These are phyloP conservation scores for Plenodomus lindquistii DNA, from an alignment of 2,329 filamentous ascomycete species.

Conservation along the genomic window DNA sequence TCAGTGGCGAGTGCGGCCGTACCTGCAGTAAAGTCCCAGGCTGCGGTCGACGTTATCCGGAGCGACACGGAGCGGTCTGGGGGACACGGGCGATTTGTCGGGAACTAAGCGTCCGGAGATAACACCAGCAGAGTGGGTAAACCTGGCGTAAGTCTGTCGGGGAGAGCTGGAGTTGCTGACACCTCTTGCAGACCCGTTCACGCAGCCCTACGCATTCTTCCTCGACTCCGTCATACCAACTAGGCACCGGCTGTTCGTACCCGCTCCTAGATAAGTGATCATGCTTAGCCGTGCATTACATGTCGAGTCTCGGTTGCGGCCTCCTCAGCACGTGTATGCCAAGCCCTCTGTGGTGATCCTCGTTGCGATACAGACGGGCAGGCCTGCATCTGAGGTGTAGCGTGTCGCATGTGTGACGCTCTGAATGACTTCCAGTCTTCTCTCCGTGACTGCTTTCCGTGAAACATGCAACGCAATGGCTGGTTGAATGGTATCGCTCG, in stretches of 20 bases:
- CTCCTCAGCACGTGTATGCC: neutral
- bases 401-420: neutral
- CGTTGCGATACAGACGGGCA: neutral
- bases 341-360: neutral
- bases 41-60: constrained; percentile 23
- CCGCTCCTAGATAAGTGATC: neutral
- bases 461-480: too few species aligned
- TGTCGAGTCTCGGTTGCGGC: neutral
- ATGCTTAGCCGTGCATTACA: neutral
- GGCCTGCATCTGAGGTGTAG: neutral
- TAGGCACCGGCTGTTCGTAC: neutral
- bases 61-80: constrained; percentile 18
- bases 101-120: constrained; percentile 28
- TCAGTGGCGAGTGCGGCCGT: constrained; percentile 28
- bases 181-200: constrained; percentile 6
- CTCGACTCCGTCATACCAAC: constrained; percentile 24
- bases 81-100: constrained; percentile 23
- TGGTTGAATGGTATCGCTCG: too few species aligned
- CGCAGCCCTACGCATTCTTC: constrained; percentile 16
- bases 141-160: constrained; percentile 36
- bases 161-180: constrained; percentile 16
- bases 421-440: neutral
- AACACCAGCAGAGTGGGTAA: constrained; percentile 32
- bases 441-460: neutral
- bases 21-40: constrained; percentile 36